These are phyloP conservation scores for Plasmopara muralis DNA, from an alignment of 352 stramenopile species.

Conservation along the genomic window DNA sequence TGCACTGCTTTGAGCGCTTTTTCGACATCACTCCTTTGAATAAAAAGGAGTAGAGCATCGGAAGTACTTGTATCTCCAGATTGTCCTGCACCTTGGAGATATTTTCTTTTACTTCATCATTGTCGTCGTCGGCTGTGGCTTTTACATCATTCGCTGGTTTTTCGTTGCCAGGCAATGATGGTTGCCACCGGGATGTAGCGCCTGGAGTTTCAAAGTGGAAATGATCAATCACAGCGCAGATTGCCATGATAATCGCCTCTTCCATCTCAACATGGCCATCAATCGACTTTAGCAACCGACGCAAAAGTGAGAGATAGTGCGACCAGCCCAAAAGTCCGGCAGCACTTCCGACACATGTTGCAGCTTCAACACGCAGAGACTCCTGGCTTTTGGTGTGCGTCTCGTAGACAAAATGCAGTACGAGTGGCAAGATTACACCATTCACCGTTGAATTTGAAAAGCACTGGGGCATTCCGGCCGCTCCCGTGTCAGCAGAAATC, in stretches of 20 bases:
- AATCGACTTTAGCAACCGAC: conserved; percentile 89
- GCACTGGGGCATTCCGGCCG: conserved; percentile 22
- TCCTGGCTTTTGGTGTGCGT: conserved; percentile 90
- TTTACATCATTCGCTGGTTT: conserved; percentile 2
- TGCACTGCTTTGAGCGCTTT: conserved; percentile 31
- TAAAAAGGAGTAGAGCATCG: conserved; percentile 80
- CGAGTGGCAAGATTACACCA: conserved; percentile 92
- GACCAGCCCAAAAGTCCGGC: conserved; percentile 92
- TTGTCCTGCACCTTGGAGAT: conserved; percentile 71
- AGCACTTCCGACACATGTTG: conserved; percentile 87
- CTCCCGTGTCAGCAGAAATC: conserved; percentile 12
- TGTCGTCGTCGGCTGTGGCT: conserved; percentile 9
- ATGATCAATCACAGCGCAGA: conserved; percentile 93
- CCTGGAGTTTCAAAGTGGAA: conserved; percentile 91
- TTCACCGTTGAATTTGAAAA: conserved; percentile 88
- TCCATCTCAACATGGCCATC: conserved; percentile 91
- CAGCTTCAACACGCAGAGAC: conserved; percentile 89
- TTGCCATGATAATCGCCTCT: conserved; percentile 76
- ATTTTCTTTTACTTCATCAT: conserved; percentile 15
- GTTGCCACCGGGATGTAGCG: conserved; percentile 33
- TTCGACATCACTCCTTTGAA: conserved; percentile 87
- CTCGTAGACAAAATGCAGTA: conserved; percentile 96
- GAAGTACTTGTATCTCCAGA: conserved; percentile 74
- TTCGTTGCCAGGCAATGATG: conserved; percentile 4
- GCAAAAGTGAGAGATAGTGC: conserved; percentile 92